Evolutionary conservation across 2,329 filamentous ascomycete species (phyloP).

Genomic region (Conoideocrella luteorostrata): DNA sequence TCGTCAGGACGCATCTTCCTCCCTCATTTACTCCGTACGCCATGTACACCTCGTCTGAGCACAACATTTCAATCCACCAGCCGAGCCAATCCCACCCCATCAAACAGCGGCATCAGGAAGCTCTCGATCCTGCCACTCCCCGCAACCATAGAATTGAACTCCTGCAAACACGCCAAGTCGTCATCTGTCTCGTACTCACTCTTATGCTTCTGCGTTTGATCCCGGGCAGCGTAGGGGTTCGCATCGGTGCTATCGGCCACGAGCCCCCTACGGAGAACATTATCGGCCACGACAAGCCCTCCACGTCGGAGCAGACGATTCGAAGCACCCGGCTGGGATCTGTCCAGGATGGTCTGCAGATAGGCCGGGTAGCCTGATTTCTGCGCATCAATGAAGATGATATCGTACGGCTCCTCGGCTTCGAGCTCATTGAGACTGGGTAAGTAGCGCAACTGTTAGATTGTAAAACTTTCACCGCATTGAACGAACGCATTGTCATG

Average conservation of each 20-base stretch:
- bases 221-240: conserved; percentile 24
- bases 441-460: no score
- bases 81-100: conserved; percentile 27
- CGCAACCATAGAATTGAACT: conserved; percentile 21
- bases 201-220: conserved; percentile 7
- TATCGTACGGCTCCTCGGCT: conserved; percentile 36
- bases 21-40: neutral
- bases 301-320: conserved; percentile 35
- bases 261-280: conserved; percentile 38
- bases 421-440: conserved; percentile 25
- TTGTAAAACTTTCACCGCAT: no score
- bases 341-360: conserved; percentile 33
- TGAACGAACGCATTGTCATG: no score
- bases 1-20: no score
- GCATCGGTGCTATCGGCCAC: conserved; percentile 33
- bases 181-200: conserved; percentile 15
- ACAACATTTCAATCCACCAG: conserved; percentile 24
- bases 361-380: conserved; percentile 41
- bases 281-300: conserved; percentile 45
- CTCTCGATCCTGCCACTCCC: conserved; percentile 24
- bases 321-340: conserved; percentile 26
- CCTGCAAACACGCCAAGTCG: conserved; percentile 18
- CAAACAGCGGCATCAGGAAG: conserved; percentile 31
- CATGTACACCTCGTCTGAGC: neutral
- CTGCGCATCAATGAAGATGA: conserved; percentile 45